Percentiles rank a stretch among this genome's conserved stretches.
These are phyloP conservation scores for Scheffersomyces cryptocercus DNA, from an alignment of 1,139 yeast species.

Conservation along the genomic window DNA sequence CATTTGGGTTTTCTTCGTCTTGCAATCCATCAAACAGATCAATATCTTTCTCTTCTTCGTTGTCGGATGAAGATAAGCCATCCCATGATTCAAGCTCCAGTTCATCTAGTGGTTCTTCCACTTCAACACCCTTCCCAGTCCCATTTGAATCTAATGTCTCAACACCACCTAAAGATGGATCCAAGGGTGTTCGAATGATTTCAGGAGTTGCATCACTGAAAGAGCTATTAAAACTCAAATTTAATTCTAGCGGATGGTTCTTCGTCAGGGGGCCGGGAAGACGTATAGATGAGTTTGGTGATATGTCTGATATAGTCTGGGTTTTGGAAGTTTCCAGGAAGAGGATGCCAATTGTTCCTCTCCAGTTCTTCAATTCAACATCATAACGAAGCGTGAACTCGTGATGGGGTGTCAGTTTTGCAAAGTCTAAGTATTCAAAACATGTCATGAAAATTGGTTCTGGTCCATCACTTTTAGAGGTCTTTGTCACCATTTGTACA, in stretches of 20 bases:
- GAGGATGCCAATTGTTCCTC: slow-evolving; percentile 2
- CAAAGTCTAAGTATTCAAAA: slow-evolving; percentile 28
- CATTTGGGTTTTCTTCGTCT: slow-evolving; percentile 11
- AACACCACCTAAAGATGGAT: too few relatives aligned
- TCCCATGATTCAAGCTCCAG: too few relatives aligned
- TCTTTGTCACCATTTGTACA: background rate
- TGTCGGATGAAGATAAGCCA: background rate
- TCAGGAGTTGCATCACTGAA: slow-evolving; percentile 5
- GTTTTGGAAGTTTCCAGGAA: too few relatives aligned
- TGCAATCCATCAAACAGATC: slow-evolving; percentile 5
- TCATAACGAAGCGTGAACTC: slow-evolving; percentile 9
- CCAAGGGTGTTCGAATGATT: background rate
- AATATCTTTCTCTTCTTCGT: slow-evolving; percentile 2
- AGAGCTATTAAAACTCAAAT: slow-evolving; percentile 9
- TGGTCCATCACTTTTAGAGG: background rate
- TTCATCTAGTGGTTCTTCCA: background rate
- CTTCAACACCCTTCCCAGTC: background rate
- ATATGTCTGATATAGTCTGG: too few relatives aligned
- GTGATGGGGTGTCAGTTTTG: slow-evolving; percentile 8
- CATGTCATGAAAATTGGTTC: slow-evolving; percentile 24
- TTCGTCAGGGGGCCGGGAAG: too few relatives aligned
- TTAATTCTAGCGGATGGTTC: slow-evolving; percentile 4
- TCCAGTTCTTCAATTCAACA: slow-evolving; percentile 24
- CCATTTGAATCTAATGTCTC: too few relatives aligned
- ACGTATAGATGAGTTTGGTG: too few relatives aligned